phyloP scores from a whole-genome alignment of 2,329 filamentous ascomycete species.

The Aspergillus quadricinctus region DNA sequence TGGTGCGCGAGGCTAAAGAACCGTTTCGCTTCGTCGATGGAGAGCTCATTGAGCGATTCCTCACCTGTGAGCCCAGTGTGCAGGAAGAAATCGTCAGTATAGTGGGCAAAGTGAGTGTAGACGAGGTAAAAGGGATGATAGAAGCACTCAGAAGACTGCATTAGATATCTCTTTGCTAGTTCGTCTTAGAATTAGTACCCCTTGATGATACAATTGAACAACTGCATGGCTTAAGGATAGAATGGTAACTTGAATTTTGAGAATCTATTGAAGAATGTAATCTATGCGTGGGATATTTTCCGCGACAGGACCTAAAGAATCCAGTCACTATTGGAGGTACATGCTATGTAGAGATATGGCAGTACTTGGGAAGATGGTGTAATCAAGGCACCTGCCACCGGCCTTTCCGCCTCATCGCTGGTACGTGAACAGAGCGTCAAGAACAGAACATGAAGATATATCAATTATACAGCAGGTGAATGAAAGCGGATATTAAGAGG shows the following conservation, averaged over 20 bases:
- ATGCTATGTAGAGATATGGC: too few species aligned
- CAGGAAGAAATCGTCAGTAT: constrained; percentile 52
- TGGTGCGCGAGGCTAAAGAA: constrained; percentile 64
- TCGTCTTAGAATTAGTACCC: not conserved
- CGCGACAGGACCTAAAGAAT: too few species aligned
- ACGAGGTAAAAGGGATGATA: constrained; percentile 59
- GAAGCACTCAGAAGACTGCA: constrained; percentile 53
- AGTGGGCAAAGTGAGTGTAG: constrained; percentile 50
- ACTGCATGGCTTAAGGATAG: not conserved
- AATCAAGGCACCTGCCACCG: not conserved
- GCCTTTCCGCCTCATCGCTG: not conserved
- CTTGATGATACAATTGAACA: not conserved
- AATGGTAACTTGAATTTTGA: not conserved
- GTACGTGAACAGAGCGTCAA: not conserved
- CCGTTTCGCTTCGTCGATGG: constrained; percentile 89
- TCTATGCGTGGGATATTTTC: not conserved
- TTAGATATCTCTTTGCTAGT: constrained; percentile 15
- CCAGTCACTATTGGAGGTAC: too few species aligned
- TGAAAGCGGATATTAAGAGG: not conserved
- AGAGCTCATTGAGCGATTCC: constrained; percentile 79
- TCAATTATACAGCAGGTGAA: not conserved
- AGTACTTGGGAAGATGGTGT: too few species aligned
- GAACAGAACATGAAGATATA: not conserved
- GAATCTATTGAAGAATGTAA: not conserved
- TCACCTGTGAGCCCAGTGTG: constrained; percentile 62